Evolutionary conservation across 768 basidiomycete genomes (phyloP).

Genomic region (Rhizopogon rudus): DNA sequence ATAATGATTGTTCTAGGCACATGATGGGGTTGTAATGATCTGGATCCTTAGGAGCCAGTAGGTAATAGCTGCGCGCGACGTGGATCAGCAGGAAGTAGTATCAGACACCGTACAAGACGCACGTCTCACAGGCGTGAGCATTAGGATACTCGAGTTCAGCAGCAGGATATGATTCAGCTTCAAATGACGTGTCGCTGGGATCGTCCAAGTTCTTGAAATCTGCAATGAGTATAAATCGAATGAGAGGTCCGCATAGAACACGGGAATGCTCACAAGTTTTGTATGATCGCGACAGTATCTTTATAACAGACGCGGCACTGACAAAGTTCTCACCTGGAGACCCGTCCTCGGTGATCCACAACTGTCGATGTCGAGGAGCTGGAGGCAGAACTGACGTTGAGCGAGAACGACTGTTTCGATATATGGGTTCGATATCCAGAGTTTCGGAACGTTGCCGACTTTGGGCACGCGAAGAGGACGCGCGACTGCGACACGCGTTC

Average conservation of each 20-base stretch:
- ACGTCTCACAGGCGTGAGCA: slow-evolving; percentile 64
- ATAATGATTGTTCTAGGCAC: slow-evolving; percentile 67
- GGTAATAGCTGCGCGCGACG: slow-evolving; percentile 50
- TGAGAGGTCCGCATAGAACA: neutral
- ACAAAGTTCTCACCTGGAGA: slow-evolving; percentile 46
- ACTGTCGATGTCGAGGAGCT: slow-evolving; percentile 22
- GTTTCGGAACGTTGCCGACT: slow-evolving; percentile 35
- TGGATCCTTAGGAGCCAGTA: slow-evolving; percentile 77
- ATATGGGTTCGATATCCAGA: slow-evolving; percentile 53
- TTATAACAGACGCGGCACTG: slow-evolving; percentile 64
- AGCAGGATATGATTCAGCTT: slow-evolving; percentile 58
- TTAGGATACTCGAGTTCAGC: slow-evolving; percentile 80
- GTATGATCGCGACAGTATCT: slow-evolving; percentile 58
- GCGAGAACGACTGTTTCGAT: slow-evolving; percentile 53
- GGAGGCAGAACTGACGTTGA: slow-evolving; percentile 52
- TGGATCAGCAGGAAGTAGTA: neutral
- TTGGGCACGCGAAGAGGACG: slow-evolving; percentile 36
- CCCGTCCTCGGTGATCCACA: slow-evolving; percentile 53
- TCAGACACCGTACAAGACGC: slow-evolving; percentile 6
- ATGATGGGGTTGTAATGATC: slow-evolving; percentile 86
- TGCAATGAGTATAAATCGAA: slow-evolving; percentile 25
- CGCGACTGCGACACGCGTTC: slow-evolving; percentile 15
- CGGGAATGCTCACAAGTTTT: slow-evolving; percentile 51
- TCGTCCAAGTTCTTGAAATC: slow-evolving; percentile 70
- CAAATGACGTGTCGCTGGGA: slow-evolving; percentile 56